Evolutionary conservation across 441 rosid species (phyloP).

Genomic region (Eruca vesicaria): DNA sequence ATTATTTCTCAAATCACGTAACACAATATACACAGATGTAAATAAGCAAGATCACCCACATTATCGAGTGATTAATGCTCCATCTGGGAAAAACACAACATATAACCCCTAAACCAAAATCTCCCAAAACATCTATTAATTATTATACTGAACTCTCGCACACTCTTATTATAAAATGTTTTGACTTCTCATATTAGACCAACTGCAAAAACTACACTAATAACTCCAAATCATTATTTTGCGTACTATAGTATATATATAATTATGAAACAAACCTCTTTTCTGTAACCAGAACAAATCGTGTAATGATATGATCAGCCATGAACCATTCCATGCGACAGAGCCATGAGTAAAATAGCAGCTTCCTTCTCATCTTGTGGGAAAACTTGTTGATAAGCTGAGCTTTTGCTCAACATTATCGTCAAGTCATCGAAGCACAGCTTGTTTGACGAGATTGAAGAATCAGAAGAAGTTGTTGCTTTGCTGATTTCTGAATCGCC

Average conservation of each 20-base stretch:
- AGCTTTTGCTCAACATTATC: slow-evolving; percentile 61
- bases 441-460: slow-evolving; percentile 43
- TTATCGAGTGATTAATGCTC: slow-evolving; percentile 14
- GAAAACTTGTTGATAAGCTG: slow-evolving; percentile 67
- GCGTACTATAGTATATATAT: slow-evolving; percentile 9
- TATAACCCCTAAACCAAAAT: slow-evolving; percentile 26
- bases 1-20: slow-evolving; percentile 21
- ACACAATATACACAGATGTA: slow-evolving; percentile 24
- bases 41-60: slow-evolving; percentile 28
- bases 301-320: slow-evolving; percentile 42
- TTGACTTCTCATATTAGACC: slow-evolving; percentile 20
- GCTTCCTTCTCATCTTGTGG: slow-evolving; percentile 98
- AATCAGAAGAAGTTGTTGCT: slow-evolving; percentile 29
- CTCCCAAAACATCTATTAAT: slow-evolving; percentile 24
- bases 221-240: slow-evolving; percentile 26
- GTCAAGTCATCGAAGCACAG: slow-evolving; percentile 70
- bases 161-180: slow-evolving; percentile 27
- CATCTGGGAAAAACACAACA: slow-evolving; percentile 9
- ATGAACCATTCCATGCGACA: slow-evolving; percentile 79
- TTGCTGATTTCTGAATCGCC: slow-evolving; percentile 29
- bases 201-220: slow-evolving; percentile 26
- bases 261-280: slow-evolving; percentile 13
- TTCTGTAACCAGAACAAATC: slow-evolving; percentile 7
- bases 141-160: slow-evolving; percentile 18
- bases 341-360: slow-evolving; percentile 88